Base-by-base conservation (phyloP, 768 basidiomycete species). In the Phlegmacium glaucopus region DNA sequence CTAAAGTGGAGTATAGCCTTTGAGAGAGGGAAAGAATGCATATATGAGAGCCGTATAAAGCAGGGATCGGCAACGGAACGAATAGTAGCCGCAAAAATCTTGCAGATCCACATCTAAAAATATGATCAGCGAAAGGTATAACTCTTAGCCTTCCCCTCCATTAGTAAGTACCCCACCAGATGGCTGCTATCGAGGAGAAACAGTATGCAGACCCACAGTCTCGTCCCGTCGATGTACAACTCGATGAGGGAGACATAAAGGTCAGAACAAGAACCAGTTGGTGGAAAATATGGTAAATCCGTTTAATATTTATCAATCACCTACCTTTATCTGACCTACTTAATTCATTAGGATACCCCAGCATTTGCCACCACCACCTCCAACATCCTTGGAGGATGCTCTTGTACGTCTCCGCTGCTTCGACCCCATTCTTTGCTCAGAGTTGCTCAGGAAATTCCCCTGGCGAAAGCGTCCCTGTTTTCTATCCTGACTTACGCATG, bases 401-500 rank as follows among this genome's bases (percentile, higher is more conserved):
- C 57, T 67, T 9, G 76, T 78, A 61, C 9, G 64, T 47, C 8
- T 11, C 25, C 11, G 17, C 13, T 4, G 13, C 9, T 8, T 39
- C 25, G 28, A 9, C 4, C 9, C 25, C 37, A 26, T 16, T 37
- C 18, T 40, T n/a, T 13, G 27, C 26, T 26, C 11, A 36, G 27
- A 18, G 16, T 49, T 16, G 12, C 38, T 9, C 47, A 79, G 67
- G 58, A 78, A 36, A 83, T 80, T 28, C 87, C 89, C 0, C 61
- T 86, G 12, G 77, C 72, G 0, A 64, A 66, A 12, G 83, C 83
- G 4, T 84, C 77, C 26, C 58, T 82, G 16, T 58, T 87, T 39
- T 79, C 81, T 12, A 64, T 77, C 27, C 64, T 89, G 34, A 82
- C 83, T 0, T 89, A 80, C 58, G 59, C 72, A 30, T 89, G 85